Base-by-base conservation (phyloP, 2,329 filamentous ascomycete species). In the Aspergillus floridensis region DNA sequence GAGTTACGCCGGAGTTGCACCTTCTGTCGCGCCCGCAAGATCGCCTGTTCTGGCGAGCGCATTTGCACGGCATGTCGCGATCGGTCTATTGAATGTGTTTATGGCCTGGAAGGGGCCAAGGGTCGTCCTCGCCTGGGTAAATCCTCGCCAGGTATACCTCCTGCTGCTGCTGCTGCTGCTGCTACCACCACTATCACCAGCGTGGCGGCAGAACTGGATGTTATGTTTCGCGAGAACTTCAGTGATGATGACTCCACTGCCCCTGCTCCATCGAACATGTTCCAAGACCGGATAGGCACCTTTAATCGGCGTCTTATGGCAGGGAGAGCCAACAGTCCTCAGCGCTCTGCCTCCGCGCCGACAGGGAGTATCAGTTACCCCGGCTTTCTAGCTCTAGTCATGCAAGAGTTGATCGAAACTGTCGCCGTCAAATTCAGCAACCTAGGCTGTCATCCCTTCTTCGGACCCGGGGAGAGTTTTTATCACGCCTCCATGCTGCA, bases 11-110 rank as follows among this genome's bases (percentile, higher is more conserved):
- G 56, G 16, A 58, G 56, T 19, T 58, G 56, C 26, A 32, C 29
- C n/a, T 53, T 47, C 29, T 58, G 56, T 24, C 56, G 56, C 35
- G 24, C 49, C 21, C 56, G 56, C 26, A 58, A 58, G 24, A 52
- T 58, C 16, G 32, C 32, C 31, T 58, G 56, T n/a, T 58, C 56
- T 12, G 56, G 56, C n/a, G 49, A 26, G 5, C 49, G 24, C 19
- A 52, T 52, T 16, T 58, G 56, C 26, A 48, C 24, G 22, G 56
- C 56, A 10, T 58, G 56, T 49, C 49, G 49, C 11, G 49, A 52
- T 11, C 56, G 56, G 2, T 44, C 38, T 4, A 46, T 53, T 14
- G 49, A 58, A 44, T 58, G 56, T 35, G 26, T 58, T 16, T 58
- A 58, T 22, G 56, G 26, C 35, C 26, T 31, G 10, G 56, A 52